Conservation (phyloP, 2,329 filamentous ascomycete species). For the Didymella pinodella region DNA sequence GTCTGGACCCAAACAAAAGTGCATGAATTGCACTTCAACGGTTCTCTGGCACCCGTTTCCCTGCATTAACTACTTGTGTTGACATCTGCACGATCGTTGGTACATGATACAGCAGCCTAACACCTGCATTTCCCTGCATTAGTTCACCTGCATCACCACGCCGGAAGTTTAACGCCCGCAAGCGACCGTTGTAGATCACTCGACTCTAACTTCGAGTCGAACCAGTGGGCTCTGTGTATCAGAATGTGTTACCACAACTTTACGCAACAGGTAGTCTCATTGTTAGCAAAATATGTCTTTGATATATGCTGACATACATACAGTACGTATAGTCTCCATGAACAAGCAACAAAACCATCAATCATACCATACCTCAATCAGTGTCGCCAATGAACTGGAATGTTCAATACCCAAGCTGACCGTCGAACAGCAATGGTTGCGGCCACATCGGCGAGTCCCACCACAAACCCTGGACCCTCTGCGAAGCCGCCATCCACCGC, state of each 20-base stretch:
- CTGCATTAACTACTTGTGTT: slow-evolving; percentile 10
- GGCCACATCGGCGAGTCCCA: slow-evolving; percentile 44
- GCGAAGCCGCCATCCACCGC: slow-evolving; percentile 32
- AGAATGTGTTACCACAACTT: slow-evolving; percentile 47
- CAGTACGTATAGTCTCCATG: neutral
- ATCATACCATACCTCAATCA: neutral
- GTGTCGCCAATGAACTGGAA: too few relatives aligned
- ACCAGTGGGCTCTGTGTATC: neutral
- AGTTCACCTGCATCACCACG: neutral
- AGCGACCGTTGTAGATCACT: neutral
- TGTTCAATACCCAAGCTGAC: neutral
- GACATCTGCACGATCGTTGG: slow-evolving; percentile 10
- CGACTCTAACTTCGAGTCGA: neutral
- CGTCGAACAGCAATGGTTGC: slow-evolving; percentile 33
- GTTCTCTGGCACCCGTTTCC: neutral
- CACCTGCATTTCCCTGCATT: slow-evolving; percentile 10
- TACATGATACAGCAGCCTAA: neutral
- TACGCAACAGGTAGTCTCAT: slow-evolving; percentile 34
- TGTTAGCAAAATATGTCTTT: neutral
- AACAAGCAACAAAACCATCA: neutral
- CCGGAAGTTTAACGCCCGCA: neutral
- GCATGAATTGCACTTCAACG: neutral
- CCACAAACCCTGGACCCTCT: slow-evolving; percentile 40
- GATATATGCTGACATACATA: neutral
- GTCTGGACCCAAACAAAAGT: slow-evolving; percentile 8